Base-by-base conservation (phyloP, 306 rosid genomes). In the Lotus japonicus region DNA sequence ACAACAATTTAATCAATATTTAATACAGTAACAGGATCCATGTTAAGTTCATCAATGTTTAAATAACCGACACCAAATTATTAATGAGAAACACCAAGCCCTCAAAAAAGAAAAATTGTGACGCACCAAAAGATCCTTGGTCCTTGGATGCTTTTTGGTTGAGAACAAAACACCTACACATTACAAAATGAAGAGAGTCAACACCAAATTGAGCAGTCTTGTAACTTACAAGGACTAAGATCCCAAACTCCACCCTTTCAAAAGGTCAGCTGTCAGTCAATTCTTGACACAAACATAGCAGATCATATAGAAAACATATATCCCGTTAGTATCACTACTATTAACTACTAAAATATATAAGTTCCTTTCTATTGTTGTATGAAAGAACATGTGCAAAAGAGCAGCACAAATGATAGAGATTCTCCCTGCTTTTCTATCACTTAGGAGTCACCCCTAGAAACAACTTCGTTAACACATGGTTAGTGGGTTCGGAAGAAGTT, bases 41-140 rank as follows among this genome's bases (percentile, higher is more conserved):
- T 31, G 36, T 31, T 31, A 31, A 31, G 7, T 59, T 70, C 68
- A 68, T 45, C 57, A 57, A 70, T 50, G 53, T 68, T 57, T 31
- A 66, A 50, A 31, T 2, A 7, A 31, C 36, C 43, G 48, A 57
- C 13, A 51, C 44, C 35, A 70, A 16, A 77, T 26, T 74, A 68
- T 60, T 64, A 74, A 66, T 44, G 68, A 81, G 13, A 84, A 90
- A 39, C 84, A 88, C 99, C 85, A 84, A 82, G 36, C 36, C 36
- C 36, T 31, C 7, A 31, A 31, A 31, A 31, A 31, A 5, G 5
- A 31, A n/a, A n/a, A n/a, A n/a, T 2, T 5, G 6, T 31, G 7
- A 84, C 92, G 43, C 84, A 88, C 99, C 85, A 83, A 82, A 80
- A 95, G 97, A 68, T 84, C 96, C 80, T 95, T 95, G 73, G 92